A percentile compares a stretch with the other conserved stretches of the same genome.
phyloP scores from a whole-genome alignment of 2,329 filamentous ascomycete species.

The Tolypocladium guangdongense region DNA sequence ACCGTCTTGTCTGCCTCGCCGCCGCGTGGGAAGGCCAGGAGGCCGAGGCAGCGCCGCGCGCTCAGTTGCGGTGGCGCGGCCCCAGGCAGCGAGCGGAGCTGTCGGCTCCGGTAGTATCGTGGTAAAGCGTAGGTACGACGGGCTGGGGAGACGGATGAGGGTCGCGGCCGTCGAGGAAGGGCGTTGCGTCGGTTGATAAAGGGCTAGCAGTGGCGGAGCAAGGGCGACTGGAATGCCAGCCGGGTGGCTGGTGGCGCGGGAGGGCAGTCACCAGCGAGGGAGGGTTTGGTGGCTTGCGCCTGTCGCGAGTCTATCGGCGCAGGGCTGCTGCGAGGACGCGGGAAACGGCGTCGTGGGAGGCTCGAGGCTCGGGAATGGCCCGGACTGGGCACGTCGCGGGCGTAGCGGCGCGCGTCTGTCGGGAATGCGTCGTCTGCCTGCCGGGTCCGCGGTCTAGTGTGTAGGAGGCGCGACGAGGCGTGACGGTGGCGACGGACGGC shows the following conservation, averaged over 20 bases:
- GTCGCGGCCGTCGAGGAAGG: background rate
- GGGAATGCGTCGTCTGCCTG: no score
- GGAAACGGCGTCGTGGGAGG: background rate
- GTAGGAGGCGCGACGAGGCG: no score
- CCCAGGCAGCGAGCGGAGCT: constrained; percentile 1
- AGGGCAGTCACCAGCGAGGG: background rate
- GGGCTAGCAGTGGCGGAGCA: no score
- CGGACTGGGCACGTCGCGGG: no score
- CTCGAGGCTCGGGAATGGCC: background rate
- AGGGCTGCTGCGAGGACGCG: background rate
- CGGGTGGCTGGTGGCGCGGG: background rate
- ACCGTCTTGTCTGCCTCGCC: background rate
- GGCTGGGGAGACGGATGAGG: background rate
- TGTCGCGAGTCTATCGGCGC: constrained; percentile 11
- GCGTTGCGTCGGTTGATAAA: background rate
- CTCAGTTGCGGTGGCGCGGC: background rate
- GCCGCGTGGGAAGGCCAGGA: background rate
- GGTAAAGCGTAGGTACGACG: no score
- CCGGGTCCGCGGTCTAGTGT: background rate
- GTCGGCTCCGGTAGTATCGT: background rate
- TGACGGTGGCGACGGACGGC: background rate
- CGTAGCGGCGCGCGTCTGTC: background rate
- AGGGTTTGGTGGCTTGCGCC: constrained; percentile 13
- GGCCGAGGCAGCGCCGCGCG: background rate
- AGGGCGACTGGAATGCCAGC: constrained; percentile 13